A percentile compares a stretch with the other conserved stretches of the same genome.
phyloP scores from a whole-genome alignment of 768 basidiomycete genomes.

The Suillus occidentalis region DNA sequence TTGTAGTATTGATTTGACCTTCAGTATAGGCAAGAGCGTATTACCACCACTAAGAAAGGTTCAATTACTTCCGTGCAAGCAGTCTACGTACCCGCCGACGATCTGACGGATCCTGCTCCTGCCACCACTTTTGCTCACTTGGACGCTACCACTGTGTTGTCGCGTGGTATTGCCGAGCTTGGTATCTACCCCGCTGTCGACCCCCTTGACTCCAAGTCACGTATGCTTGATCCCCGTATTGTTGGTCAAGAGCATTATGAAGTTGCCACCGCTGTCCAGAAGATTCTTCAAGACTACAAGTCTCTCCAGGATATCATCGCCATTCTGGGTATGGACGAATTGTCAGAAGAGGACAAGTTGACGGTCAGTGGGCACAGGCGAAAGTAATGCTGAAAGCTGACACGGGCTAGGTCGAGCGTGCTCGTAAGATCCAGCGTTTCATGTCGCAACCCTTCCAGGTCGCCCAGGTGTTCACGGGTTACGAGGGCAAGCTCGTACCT shows the following conservation, averaged over 20 bases:
- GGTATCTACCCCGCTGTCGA: constrained; percentile 99
- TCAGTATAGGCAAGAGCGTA: constrained; percentile 88
- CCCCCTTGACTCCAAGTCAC: constrained; percentile 98
- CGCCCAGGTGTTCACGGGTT: constrained; percentile 99
- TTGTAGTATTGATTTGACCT: constrained; percentile 11
- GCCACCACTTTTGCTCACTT: constrained; percentile 99
- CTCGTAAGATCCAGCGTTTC: constrained; percentile 98
- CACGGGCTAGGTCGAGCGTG: constrained; percentile 79
- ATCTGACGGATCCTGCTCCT: constrained; percentile 99
- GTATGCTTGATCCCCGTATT: constrained; percentile 99
- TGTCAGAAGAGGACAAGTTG: constrained; percentile 99
- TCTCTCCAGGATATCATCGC: constrained; percentile 99
- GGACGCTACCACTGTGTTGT: constrained; percentile 99
- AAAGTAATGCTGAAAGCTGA: not conserved
- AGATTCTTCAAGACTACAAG: constrained; percentile 97
- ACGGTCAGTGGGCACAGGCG: constrained; percentile 58
- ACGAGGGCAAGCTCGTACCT: constrained; percentile 95
- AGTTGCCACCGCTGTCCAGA: constrained; percentile 94
- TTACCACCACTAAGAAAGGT: constrained; percentile 99
- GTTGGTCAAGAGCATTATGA: constrained; percentile 95
- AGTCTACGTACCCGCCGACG: constrained; percentile 99
- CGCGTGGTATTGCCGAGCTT: constrained; percentile 97
- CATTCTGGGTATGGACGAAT: constrained; percentile 99
- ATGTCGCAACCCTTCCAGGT: constrained; percentile 99
- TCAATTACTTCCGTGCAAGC: constrained; percentile 99